Evolutionary conservation across 768 basidiomycete genomes (phyloP), one percentile per base, ranked within the genome.

Genomic region (Suillus decipiens): DNA sequence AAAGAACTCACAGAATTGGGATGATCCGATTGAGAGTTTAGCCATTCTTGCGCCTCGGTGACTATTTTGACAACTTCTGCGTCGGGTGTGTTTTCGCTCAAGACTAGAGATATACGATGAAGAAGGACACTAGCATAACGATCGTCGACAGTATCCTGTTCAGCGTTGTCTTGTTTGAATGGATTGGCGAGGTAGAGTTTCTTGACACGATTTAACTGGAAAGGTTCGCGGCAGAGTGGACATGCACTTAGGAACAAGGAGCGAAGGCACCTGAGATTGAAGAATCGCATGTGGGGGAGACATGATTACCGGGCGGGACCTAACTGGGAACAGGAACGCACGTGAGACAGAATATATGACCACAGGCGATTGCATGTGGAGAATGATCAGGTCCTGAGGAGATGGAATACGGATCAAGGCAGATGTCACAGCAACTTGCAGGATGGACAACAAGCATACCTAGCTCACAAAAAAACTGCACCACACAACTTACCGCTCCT

Each of bases 351-450:
- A 92, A 91, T 41, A 89, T 82, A 73, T 92, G 89, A 39, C 90
- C 90, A 69, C 90, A 93, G 36, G 86, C 82, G 65, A 92, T 90
- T 17, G 85, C 87, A 72, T 89, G 84, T 4, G 89, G 90, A 54
- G 83, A 78, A 69, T 81, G 81, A 48, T 77, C 73, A 45, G 79
- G 72, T 34, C 77, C 79, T 47, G 82, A 77, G 76, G 83, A 85
- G 47, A 80, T 69, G 67, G 5, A 74, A 72, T 89, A 90, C 31
- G 79, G 75, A 61, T 89, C 87, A 63, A 89, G 78, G 73, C 90
- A 92, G 67, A 92, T 85, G 73, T 92, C 90, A 78, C 90, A 92
- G 65, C 80, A 82, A 69, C 89, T 90, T 37, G 85, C 81, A 6
- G 87, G 81, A 75, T 91, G 88, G 24, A 90, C 78, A 65, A 89